Evolutionary conservation across 2,329 filamentous ascomycete genomes (phyloP), one percentile per base, ranked within the genome.

Genomic region (Xylariaceae sp.): DNA sequence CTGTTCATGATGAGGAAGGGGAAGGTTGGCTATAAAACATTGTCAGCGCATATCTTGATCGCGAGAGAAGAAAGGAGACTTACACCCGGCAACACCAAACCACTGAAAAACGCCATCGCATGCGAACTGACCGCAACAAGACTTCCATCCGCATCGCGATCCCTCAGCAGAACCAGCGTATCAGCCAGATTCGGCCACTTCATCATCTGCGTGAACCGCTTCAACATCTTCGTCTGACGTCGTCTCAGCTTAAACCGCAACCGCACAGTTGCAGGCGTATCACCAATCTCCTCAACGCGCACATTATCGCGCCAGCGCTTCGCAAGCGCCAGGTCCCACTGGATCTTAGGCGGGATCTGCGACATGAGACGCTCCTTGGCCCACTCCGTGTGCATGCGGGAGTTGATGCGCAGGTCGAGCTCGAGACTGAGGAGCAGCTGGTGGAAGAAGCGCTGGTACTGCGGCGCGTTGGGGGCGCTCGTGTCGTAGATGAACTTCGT

Each of bases 1-100:
- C 88, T 83, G 70, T 90, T 91, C 87, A 92, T 91, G 51, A 90
- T 84, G 44, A 90, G 80, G 74, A 88, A 92, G 2, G 88, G 87
- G 51, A 89, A 83, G 0, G 83, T 85, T 3, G 80, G 75, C 80
- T 82, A 60, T 34, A n/a, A 39, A 45, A 39, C 50, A 42, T 2
- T 1, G 11, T 42, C 39, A 52, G 37, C 61, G 9, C 10, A 45
- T 39, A 39, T 15, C 52, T 15, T 11, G 30, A 35, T 51, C 56
- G 30, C 58, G 7, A n/a, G 13, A 9, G 18, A 51, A 13, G 23
- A 15, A 30, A 13, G 11, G 48, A 11, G 52, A 71, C 84, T 80
- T 72, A 82, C 80, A 9, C 88, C 88, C 7, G 88, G 88, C 2
- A 92, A 74, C 42, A 91, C 82, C 11, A 91, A 80, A 3, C 88